Percentiles rank a stretch among this genome's conserved stretches.
Evolutionary conservation across 2,329 filamentous ascomycete species (phyloP).

Genomic region (Alternaria viburni): DNA sequence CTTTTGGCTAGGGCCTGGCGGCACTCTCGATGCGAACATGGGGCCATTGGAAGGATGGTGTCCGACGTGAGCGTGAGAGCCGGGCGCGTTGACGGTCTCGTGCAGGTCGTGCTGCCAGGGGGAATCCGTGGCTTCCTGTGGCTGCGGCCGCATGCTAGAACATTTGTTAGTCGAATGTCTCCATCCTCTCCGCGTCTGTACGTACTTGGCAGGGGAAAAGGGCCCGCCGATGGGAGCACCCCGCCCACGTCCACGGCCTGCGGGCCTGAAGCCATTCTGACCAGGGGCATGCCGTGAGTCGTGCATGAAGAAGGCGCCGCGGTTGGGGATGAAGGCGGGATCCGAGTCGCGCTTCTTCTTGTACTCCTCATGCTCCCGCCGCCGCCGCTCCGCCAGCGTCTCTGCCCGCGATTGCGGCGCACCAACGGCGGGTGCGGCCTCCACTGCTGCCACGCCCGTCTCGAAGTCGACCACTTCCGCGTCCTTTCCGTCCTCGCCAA

Average conservation of each 20-base stretch:
- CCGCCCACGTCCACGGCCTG: slow-evolving; percentile 67
- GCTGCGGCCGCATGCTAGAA: slow-evolving; percentile 49
- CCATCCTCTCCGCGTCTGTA: background rate
- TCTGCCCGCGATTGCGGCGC: slow-evolving; percentile 53
- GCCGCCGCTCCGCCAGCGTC: slow-evolving; percentile 71
- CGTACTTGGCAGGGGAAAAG: slow-evolving; percentile 68
- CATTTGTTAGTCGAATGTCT: slow-evolving; percentile 31
- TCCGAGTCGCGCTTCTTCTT: slow-evolving; percentile 86
- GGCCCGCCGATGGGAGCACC: slow-evolving; percentile 59
- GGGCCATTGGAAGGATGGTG: slow-evolving; percentile 25
- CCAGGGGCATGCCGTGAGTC: slow-evolving; percentile 82
- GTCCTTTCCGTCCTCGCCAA: slow-evolving; percentile 51
- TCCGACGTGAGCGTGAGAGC: slow-evolving; percentile 32
- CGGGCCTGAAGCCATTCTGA: slow-evolving; percentile 77
- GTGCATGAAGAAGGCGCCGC: slow-evolving; percentile 96
- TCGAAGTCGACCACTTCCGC: slow-evolving; percentile 61
- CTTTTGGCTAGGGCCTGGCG: slow-evolving; percentile 33
- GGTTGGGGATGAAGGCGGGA: slow-evolving; percentile 90
- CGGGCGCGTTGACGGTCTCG: slow-evolving; percentile 63
- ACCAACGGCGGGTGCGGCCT: slow-evolving; percentile 50
- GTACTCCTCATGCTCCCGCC: slow-evolving; percentile 90
- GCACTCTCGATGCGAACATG: slow-evolving; percentile 31
- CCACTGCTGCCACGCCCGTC: slow-evolving; percentile 44
- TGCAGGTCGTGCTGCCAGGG: slow-evolving; percentile 97
- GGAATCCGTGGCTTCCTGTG: slow-evolving; percentile 66